Percentiles rank a stretch among this genome's conserved stretches.
Conservation (phyloP, 192 early-diverging fungal genomes). For the Podila clonocystis region DNA sequence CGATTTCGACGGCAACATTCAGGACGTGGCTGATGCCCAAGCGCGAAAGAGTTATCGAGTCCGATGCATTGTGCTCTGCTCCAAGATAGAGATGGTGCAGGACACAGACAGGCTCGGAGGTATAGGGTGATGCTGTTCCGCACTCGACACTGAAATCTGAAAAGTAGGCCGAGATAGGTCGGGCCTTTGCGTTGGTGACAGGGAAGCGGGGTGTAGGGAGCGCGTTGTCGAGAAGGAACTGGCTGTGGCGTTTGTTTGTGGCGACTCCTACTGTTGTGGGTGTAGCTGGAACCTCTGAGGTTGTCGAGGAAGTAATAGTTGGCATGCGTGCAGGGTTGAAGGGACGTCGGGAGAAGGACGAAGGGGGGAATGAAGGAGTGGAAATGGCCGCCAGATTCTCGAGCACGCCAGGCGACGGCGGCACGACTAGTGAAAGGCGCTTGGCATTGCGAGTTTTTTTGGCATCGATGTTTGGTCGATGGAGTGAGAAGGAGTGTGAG, state of each 20-base stretch:
- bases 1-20: constrained; percentile 82
- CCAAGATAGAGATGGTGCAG: constrained; percentile 76
- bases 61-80: constrained; percentile 67
- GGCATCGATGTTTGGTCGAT: constrained; percentile 21
- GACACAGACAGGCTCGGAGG: constrained; percentile 67
- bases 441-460: constrained; percentile 41
- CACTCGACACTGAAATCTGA: constrained; percentile 47
- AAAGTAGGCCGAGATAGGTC: constrained; percentile 50
- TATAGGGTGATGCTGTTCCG: constrained; percentile 60
- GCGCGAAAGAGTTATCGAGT: constrained; percentile 57
- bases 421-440: constrained; percentile 36
- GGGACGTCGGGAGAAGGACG: constrained; percentile 20
- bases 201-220: constrained; percentile 33
- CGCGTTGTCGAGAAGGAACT: constrained; percentile 40
- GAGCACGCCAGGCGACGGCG: constrained; percentile 15
- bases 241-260: constrained; percentile 27
- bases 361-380: constrained; percentile 19
- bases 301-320: constrained; percentile 12
- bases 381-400: constrained; percentile 21
- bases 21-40: constrained; percentile 69
- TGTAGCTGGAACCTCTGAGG: background rate
- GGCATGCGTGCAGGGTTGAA: constrained; percentile 35
- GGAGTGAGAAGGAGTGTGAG: constrained; percentile 34
- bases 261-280: background rate
- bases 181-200: background rate